Base-by-base conservation (phyloP, 2,329 filamentous ascomycete species). In the Talaromyces funiculosus region DNA sequence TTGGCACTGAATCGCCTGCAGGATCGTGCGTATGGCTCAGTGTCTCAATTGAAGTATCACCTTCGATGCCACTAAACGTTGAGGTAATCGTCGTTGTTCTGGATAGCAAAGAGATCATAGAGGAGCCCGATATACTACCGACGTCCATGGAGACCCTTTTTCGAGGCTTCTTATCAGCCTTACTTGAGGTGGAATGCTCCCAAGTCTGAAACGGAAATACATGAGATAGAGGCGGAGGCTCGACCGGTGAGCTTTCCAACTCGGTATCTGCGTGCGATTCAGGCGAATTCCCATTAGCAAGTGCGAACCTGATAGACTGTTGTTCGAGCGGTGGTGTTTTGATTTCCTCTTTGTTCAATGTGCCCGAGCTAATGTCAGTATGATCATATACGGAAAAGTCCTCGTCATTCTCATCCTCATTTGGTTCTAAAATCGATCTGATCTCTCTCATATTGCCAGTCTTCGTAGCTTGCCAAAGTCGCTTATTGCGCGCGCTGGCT, bases 101-200 rank as follows among this genome's bases (percentile, higher is more conserved):
- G 1, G 93, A 97, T 61, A 87, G 84, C 61, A 90, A 90, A 0
- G 93, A 97, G 55, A 89, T 85, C 37, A 88, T 89, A 0, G 93
- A 97, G 42, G 88, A 89, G 65, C 87, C 92, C 6, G 93, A 97
- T 72, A 95, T 83, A 68, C 93, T 97, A 65, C 92, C 82, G 16
- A 89, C 89, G 69, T 96, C 91, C 89, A 97, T 89, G 0, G 91
- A 90, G 0, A 97, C 93, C 66, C 83, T 90, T 73, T 94, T 95
- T 37, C 83, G 77, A 66, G 82, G 84, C 61, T 84, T 85, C 4
- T 75, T 69, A 1, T 78, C 74, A 14, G 73, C 72, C 43, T 73
- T 71, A 54, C 73, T 73, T 5, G 77, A 72, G 20, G 79, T 77
- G 2, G 72, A 70, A 33, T 69, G 80, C 45, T 77, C 73, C 62